Evolutionary conservation across 805 yeast species (phyloP).

Genomic region (Gaillardinia entomophila): DNA sequence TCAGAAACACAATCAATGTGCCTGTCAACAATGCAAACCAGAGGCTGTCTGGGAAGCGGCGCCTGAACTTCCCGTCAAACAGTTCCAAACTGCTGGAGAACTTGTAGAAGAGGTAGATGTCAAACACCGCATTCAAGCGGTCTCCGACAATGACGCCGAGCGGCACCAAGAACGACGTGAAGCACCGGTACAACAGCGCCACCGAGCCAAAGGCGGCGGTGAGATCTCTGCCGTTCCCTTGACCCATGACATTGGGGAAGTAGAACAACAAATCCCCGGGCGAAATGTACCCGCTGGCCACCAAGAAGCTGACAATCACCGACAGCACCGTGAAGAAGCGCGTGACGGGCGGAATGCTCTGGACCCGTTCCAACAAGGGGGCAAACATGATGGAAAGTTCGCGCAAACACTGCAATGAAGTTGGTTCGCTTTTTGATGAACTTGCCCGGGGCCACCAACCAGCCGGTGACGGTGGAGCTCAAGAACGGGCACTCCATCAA

Average conservation of each 20-base stretch:
- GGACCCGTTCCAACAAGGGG: conserved; percentile 14
- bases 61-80: conserved; percentile 36
- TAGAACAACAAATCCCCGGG: conserved; percentile 9
- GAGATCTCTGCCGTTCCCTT: conserved; percentile 1
- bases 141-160: conserved; percentile 21
- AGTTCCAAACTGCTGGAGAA: conserved; percentile 53
- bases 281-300: conserved; percentile 13
- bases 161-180: conserved; percentile 47
- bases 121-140: conserved; percentile 31
- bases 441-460: conserved; percentile 56
- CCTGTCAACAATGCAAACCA: conserved; percentile 49
- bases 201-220: conserved; percentile 1
- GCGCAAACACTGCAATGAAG: no score
- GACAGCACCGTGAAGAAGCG: conserved; percentile 48
- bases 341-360: conserved; percentile 55
- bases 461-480: conserved; percentile 83
- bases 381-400: background rate
- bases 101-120: conserved; percentile 51
- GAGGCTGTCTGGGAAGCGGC: conserved; percentile 49
- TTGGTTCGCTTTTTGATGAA: conserved; percentile 77
- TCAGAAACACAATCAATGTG: conserved; percentile 36
- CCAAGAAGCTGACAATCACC: conserved; percentile 36
- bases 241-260: conserved; percentile 6
- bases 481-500: conserved; percentile 85
- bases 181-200: conserved; percentile 21